Evolutionary conservation across 2,329 filamentous ascomycete genomes (phyloP).

Genomic region (Alternaria ventricosa): DNA sequence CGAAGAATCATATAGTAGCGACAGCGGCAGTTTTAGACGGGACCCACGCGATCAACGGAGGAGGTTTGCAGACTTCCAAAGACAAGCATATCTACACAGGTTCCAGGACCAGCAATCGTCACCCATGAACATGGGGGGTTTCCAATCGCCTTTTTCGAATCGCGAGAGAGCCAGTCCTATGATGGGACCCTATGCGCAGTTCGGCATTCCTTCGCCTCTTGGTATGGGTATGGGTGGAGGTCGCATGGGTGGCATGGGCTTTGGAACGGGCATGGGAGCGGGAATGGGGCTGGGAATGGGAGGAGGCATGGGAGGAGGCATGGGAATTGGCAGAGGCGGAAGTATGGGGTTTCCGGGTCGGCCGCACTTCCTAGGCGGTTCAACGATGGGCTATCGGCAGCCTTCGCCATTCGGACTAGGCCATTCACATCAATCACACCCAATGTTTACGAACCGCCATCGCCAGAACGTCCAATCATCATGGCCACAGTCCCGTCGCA

Average conservation of each 20-base stretch:
- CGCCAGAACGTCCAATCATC: conserved; percentile 9
- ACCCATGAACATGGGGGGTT: not conserved
- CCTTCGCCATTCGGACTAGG: not conserved
- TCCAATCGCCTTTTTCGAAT: not conserved
- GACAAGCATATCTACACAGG: not conserved
- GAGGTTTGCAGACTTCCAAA: conserved; percentile 1
- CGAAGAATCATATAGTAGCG: not conserved
- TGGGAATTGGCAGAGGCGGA: not conserved
- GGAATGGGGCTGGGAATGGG: not conserved
- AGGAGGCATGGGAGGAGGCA: not conserved
- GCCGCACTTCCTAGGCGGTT: not conserved
- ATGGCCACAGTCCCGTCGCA: not conserved
- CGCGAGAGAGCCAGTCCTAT: not conserved
- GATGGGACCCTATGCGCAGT: conserved; percentile 5
- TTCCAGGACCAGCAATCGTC: not conserved
- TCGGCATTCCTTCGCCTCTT: not conserved
- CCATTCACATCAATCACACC: not conserved
- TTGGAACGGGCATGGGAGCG: conserved; percentile 2
- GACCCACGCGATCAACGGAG: not conserved
- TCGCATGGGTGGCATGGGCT: not conserved
- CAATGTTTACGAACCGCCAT: not conserved
- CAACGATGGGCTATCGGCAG: not conserved
- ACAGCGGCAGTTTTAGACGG: not conserved
- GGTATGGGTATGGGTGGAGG: not conserved
- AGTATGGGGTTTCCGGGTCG: not conserved